Conservation (phyloP, 176 grass and related monocot species). For the Oryza officinalis region DNA sequence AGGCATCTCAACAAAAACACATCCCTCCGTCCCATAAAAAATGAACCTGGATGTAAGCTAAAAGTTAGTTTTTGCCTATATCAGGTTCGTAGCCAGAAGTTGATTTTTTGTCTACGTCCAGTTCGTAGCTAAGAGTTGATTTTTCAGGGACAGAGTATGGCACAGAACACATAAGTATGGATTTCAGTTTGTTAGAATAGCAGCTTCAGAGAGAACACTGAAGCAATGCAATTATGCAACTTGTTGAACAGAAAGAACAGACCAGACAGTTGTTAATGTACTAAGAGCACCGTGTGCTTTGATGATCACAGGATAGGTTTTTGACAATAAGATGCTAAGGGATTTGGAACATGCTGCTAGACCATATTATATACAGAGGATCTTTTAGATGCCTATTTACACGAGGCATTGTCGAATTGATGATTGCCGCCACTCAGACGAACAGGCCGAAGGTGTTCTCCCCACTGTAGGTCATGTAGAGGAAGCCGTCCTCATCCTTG, state of each 20-base stretch:
- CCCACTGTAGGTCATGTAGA: conserved; percentile 94
- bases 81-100: too few relatives aligned
- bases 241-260: background rate
- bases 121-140: too few relatives aligned
- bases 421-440: conserved; percentile 21
- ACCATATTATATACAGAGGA: conserved; percentile 37
- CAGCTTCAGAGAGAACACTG: conserved; percentile 1
- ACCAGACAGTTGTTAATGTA: conserved; percentile 15
- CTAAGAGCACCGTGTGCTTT: background rate
- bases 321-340: conserved; percentile 2
- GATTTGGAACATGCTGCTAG: background rate
- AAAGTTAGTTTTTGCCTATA: too few relatives aligned
- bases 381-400: conserved; percentile 65
- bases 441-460: conserved; percentile 84
- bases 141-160: background rate
- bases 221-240: background rate
- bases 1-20: background rate
- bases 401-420: background rate
- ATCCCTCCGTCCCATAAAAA: too few relatives aligned
- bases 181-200: background rate
- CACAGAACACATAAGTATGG: background rate
- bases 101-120: too few relatives aligned
- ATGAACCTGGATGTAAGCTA: too few relatives aligned
- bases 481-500: conserved; percentile 88
- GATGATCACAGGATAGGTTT: background rate